Evolutionary conservation across 345 rosid genomes (phyloP), one percentile per base, ranked within the genome.

Genomic region (Euphorbia lathyris): DNA sequence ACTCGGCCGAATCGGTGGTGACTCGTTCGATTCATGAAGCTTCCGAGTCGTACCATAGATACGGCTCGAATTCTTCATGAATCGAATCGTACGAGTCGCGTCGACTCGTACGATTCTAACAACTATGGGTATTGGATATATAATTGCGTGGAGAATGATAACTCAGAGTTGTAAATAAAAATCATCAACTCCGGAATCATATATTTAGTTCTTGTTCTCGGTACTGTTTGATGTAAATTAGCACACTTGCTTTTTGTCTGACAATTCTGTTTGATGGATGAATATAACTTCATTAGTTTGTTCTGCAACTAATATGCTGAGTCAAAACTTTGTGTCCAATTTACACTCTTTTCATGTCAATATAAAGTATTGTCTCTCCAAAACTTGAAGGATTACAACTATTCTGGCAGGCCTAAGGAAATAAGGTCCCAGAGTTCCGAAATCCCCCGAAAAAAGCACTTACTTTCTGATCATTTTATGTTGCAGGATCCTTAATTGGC

Each of bases 311-410:
- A 55, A 30, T 22, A 12, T 53, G 27, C 20, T 26, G 34, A 47
- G 30, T 16, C 22, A 22, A 50, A 1, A 17, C 17, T 20, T 23
- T 16, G 50, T 29, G n/a, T 16, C 5, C 45, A 22, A n/a, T 57
- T n/a, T 20, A 23, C 51, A 42, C 17, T 53, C 63, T 42, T 69
- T 52, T 60, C 75, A 53, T 48, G 52, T 30, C 13, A 13, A 47
- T 36, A 57, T n/a, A 47, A 58, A 32, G 17, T 40, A 14, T 63
- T 63, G 20, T 42, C 47, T 47, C 42, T 73, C 64, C 63, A 11
- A 73, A 70, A 72, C 16, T 64, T 77, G 74, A 74, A 51, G 63
- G 72, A 71, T 7, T 72, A 68, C 43, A 81, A 83, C 71, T 67
- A 74, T 69, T 65, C 36, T 58, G 76, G 67, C 77, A 69, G 57